Percentiles rank a stretch among this genome's conserved stretches.
These are phyloP conservation scores for Atalantia buxifolia DNA, from an alignment of 345 rosid species.

Conservation along the genomic window DNA sequence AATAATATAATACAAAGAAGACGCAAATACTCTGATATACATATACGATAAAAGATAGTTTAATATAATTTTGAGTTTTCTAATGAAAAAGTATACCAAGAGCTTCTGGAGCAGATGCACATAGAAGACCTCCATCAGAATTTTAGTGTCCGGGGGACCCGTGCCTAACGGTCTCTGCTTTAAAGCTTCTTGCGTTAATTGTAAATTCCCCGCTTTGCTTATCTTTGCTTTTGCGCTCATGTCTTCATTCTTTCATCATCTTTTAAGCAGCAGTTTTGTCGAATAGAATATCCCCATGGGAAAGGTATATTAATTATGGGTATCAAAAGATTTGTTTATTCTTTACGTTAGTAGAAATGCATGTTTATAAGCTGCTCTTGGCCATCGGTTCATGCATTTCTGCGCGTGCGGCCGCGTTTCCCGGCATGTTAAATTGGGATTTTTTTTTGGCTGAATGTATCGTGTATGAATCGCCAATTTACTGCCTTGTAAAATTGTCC, in stretches of 20 bases:
- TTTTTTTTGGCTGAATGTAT: too few relatives aligned
- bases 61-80: constrained; percentile 6
- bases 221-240: background rate
- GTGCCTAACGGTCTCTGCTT: constrained; percentile 3
- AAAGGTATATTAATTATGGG: background rate
- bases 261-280: constrained; percentile 3
- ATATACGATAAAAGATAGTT: constrained; percentile 7
- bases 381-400: background rate
- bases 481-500: too few relatives aligned
- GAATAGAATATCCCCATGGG: constrained; percentile 2
- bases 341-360: constrained; percentile 19
- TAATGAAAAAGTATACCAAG: constrained; percentile 12
- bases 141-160: background rate
- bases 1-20: background rate
- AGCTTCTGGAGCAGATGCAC: constrained; percentile 26
- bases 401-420: background rate
- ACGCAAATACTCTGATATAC: constrained; percentile 13
- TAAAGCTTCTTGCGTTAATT: constrained; percentile 27
- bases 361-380: background rate
- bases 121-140: constrained; percentile 13
- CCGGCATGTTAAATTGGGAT: too few relatives aligned
- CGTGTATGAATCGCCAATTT: too few relatives aligned
- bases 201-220: constrained; percentile 34
- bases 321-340: constrained; percentile 32
- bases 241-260: background rate